Evolutionary conservation across 2,329 filamentous ascomycete species (phyloP).

Genomic region (Thielaviopsis punctulata): DNA sequence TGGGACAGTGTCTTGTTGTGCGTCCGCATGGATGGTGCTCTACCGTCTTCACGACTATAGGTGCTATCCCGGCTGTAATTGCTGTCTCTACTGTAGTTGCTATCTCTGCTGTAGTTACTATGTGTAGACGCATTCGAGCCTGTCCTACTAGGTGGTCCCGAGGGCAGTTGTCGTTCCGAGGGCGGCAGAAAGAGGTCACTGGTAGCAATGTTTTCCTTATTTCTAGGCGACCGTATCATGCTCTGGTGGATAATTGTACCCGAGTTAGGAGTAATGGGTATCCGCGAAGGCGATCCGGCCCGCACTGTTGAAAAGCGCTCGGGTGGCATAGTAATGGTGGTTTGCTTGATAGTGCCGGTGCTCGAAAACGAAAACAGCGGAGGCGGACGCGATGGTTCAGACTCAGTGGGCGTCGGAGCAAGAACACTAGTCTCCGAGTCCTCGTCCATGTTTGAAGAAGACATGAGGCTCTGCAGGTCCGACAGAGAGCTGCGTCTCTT

Average conservation of each 20-base stretch:
- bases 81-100: neutral
- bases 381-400: neutral
- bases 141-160: conserved; percentile 9
- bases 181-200: conserved; percentile 14
- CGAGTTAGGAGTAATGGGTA: conserved; percentile 33
- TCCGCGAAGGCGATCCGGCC: conserved; percentile 29
- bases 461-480: conserved; percentile 58
- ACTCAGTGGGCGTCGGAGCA: neutral
- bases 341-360: conserved; percentile 8
- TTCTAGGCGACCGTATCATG: conserved; percentile 24
- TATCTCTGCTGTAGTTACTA: neutral
- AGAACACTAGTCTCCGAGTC: conserved; percentile 14
- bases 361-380: neutral
- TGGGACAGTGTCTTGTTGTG: conserved; percentile 35
- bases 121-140: conserved; percentile 1
- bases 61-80: neutral
- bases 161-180: neutral
- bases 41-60: neutral
- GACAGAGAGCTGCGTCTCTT: conserved; percentile 86
- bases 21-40: conserved; percentile 7
- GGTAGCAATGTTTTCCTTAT: conserved; percentile 30
- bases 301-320: conserved; percentile 14
- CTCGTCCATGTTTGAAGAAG: conserved; percentile 33
- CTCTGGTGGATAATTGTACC: conserved; percentile 9
- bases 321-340: conserved; percentile 9